phyloP scores from a whole-genome alignment of 2,329 filamentous ascomycete species.

The Calycina marina region DNA sequence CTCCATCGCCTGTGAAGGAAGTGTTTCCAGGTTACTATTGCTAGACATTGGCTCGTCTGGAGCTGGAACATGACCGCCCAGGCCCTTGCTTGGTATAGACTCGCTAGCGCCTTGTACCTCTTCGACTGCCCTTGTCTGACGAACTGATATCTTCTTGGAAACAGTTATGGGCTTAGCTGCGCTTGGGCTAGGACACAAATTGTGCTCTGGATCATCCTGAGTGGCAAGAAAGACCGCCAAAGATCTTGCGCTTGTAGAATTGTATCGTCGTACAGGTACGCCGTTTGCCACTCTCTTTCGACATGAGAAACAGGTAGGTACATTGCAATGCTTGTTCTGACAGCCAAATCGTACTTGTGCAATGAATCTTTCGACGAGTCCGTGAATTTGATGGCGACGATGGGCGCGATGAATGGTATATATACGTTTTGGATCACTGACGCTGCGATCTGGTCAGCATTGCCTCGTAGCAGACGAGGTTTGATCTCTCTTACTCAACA shows the following conservation, averaged over 20 bases:
- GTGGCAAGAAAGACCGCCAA: conserved; percentile 69
- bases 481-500: conserved; percentile 24
- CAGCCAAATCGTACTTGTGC: conserved; percentile 75
- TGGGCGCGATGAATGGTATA: conserved; percentile 46
- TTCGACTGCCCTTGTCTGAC: neutral
- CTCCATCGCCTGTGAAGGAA: conserved; percentile 5
- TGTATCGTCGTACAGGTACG: conserved; percentile 63
- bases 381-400: conserved; percentile 49
- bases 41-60: neutral
- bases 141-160: neutral
- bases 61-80: neutral
- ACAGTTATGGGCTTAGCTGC: conserved; percentile 4
- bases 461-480: neutral
- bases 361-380: conserved; percentile 58
- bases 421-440: conserved; percentile 46
- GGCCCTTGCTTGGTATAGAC: neutral
- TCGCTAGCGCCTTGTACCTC: neutral
- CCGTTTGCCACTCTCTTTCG: conserved; percentile 50
- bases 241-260: conserved; percentile 65
- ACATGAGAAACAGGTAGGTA: conserved; percentile 67
- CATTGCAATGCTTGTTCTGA: conserved; percentile 51
- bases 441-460: conserved; percentile 8
- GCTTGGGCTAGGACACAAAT: conserved; percentile 40
- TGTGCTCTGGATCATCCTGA: conserved; percentile 59
- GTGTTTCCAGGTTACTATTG: neutral